These are phyloP conservation scores for Prunus armeniaca DNA, from an alignment of 306 rosid genomes.

Conservation along the genomic window DNA sequence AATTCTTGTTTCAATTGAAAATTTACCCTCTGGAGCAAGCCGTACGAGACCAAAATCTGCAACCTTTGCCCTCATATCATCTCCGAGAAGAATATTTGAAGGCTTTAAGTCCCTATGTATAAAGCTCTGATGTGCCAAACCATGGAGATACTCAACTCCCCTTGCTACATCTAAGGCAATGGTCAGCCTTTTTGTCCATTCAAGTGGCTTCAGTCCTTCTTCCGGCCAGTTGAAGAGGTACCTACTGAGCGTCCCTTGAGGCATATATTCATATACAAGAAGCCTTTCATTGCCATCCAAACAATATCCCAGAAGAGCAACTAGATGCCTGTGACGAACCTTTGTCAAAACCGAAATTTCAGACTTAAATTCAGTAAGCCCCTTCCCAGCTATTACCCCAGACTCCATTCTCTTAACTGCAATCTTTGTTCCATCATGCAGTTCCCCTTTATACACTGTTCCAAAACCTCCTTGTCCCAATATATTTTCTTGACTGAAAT, in stretches of 20 bases:
- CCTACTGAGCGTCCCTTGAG: conserved; percentile 87
- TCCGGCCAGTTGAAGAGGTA: conserved; percentile 81
- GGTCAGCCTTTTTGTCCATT: conserved; percentile 70
- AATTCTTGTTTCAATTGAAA: conserved; percentile 79
- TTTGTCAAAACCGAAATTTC: conserved; percentile 89
- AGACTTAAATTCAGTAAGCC: conserved; percentile 67
- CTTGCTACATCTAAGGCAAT: conserved; percentile 88
- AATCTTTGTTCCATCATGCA: conserved; percentile 82
- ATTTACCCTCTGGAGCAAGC: conserved; percentile 96
- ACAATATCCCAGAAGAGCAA: conserved; percentile 89
- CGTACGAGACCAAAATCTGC: conserved; percentile 90
- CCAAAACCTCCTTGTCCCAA: conserved; percentile 87
- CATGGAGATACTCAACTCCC: conserved; percentile 91
- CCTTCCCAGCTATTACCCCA: conserved; percentile 78
- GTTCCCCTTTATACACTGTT: conserved; percentile 79
- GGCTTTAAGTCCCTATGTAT: conserved; percentile 91
- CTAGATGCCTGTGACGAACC: conserved; percentile 88
- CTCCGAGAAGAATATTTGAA: conserved; percentile 93
- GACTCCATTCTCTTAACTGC: conserved; percentile 90
- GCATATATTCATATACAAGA: conserved; percentile 90
- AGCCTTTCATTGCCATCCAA: conserved; percentile 88
- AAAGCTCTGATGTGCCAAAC: conserved; percentile 93
- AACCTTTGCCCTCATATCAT: conserved; percentile 94
- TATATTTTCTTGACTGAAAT: conserved; percentile 70
- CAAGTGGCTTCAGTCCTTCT: conserved; percentile 71